Conservation (phyloP, 1,284 basidiomycete species). For the Austroboletus niveus region DNA sequence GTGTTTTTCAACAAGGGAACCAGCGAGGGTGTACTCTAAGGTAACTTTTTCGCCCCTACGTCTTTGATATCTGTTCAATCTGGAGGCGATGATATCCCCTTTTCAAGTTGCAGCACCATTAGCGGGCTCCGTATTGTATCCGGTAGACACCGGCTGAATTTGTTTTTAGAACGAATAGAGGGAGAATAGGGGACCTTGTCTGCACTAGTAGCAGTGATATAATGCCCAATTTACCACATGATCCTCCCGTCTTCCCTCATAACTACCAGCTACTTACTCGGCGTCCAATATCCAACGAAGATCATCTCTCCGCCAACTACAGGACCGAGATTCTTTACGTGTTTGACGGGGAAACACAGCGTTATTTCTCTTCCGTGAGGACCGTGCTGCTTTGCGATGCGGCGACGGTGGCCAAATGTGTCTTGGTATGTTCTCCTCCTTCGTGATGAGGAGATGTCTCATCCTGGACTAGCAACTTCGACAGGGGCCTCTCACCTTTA, state of each 20-base stretch:
- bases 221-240: background rate
- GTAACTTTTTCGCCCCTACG: background rate
- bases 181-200: too few relatives aligned
- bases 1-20: conserved; percentile 73
- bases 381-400: background rate
- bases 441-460: background rate
- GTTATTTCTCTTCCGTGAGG: background rate
- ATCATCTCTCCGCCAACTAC: background rate
- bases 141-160: too few relatives aligned
- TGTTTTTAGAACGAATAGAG: too few relatives aligned
- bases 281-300: background rate
- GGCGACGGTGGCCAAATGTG: too few relatives aligned
- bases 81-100: too few relatives aligned
- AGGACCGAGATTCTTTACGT: background rate
- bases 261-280: background rate
- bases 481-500: background rate
- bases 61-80: background rate
- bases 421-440: background rate
- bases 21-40: conserved; percentile 56
- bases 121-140: too few relatives aligned
- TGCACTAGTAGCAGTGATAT: too few relatives aligned
- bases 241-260: background rate
- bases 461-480: background rate
- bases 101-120: too few relatives aligned
- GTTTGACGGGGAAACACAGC: background rate